Evolutionary conservation across 2,329 filamentous ascomycete species (phyloP).

Genomic region (Neonectria neomacrospora): DNA sequence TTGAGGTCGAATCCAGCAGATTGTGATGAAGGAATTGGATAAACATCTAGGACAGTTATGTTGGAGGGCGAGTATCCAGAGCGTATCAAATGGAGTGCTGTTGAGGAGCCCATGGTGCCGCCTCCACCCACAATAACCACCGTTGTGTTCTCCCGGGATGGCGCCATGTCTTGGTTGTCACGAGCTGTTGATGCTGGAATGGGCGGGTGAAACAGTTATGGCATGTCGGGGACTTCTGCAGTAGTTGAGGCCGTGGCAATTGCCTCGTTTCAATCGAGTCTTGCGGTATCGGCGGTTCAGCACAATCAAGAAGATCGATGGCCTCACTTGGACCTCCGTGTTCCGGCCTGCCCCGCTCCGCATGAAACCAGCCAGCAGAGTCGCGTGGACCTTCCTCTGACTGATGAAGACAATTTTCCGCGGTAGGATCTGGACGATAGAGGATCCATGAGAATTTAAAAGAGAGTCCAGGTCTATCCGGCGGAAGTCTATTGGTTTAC

Average conservation of each 20-base stretch:
- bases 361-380: no score
- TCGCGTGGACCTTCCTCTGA: slow-evolving; percentile 1
- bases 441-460: no score
- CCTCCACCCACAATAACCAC: slow-evolving; percentile 21
- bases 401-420: neutral
- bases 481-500: neutral
- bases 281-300: slow-evolving; percentile 10
- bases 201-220: no score
- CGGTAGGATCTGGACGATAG: neutral
- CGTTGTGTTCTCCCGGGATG: slow-evolving; percentile 12
- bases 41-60: slow-evolving; percentile 21
- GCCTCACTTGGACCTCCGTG: neutral
- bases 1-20: slow-evolving; percentile 15
- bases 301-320: neutral
- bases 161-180: neutral
- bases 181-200: neutral
- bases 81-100: slow-evolving; percentile 17
- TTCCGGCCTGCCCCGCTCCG: neutral
- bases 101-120: slow-evolving; percentile 24
- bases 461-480: no score
- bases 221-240: neutral
- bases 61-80: slow-evolving; percentile 16
- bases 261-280: neutral
- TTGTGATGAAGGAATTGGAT: slow-evolving; percentile 19
- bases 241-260: slow-evolving; percentile 9